Conservation (phyloP, 441 rosid genomes). For the Mallotus repandus region DNA sequence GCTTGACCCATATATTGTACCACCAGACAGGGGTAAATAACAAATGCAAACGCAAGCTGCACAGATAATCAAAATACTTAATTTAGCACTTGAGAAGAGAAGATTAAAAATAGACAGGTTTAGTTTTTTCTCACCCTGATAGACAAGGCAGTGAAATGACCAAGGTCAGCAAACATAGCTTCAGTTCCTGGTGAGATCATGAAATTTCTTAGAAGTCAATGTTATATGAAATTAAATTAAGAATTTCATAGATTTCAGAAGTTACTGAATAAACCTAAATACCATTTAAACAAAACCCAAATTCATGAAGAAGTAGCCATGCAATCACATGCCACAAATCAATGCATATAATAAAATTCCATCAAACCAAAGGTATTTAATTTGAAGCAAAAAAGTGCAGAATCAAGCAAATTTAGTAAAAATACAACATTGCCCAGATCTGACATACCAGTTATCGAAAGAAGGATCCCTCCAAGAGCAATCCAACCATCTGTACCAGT, state of each 20-base stretch:
- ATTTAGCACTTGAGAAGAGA: conserved; percentile 14
- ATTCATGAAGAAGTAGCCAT: conserved; percentile 1
- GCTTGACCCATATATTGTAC: conserved; percentile 98
- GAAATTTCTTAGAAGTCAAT: conserved; percentile 22
- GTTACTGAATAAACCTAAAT: not conserved
- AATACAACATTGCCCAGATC: conserved; percentile 21
- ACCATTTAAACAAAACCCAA: conserved; percentile 7
- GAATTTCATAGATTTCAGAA: not conserved
- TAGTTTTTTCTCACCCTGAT: conserved; percentile 56
- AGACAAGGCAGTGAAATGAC: conserved; percentile 83
- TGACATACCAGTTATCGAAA: conserved; percentile 73
- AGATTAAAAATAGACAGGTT: not conserved
- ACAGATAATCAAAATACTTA: conserved; percentile 29
- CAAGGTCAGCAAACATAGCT: conserved; percentile 96
- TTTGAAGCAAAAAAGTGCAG: conserved; percentile 13
- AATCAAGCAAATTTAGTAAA: conserved; percentile 2
- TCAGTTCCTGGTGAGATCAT: conserved; percentile 72
- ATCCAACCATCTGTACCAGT: conserved; percentile 89
- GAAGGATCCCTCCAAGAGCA: conserved; percentile 93
- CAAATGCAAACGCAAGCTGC: conserved; percentile 77
- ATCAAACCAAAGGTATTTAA: conserved; percentile 2
- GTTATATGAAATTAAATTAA: conserved; percentile 2
- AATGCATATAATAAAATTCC: not conserved
- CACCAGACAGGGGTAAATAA: conserved; percentile 87
- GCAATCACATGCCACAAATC: not conserved